These are phyloP conservation scores for Olyra latifolia DNA, from an alignment of 176 grass and related monocot genomes.

Conservation along the genomic window DNA sequence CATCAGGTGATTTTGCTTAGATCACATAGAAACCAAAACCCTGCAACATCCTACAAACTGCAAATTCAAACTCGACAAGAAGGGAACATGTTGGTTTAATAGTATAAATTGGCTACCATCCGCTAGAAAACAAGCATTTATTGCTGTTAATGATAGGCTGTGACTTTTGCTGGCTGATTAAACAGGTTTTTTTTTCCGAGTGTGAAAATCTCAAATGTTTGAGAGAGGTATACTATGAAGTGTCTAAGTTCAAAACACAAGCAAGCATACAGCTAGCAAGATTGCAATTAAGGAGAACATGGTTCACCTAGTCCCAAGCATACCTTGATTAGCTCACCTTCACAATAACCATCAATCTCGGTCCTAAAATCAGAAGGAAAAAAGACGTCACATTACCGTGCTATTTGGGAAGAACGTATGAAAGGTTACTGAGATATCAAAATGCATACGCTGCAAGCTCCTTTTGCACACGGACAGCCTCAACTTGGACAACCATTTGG, in stretches of 20 bases:
- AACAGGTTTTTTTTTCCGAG: constrained; percentile 14
- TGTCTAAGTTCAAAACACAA: not conserved
- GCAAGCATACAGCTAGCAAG: constrained; percentile 24
- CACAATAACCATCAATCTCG: constrained; percentile 97
- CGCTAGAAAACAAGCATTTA: not conserved
- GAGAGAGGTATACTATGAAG: not conserved
- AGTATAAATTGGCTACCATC: not conserved
- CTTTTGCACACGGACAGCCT: constrained; percentile 95
- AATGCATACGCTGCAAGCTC: constrained; percentile 93
- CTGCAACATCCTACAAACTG: not conserved
- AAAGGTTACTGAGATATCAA: constrained; percentile 33
- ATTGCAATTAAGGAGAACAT: constrained; percentile 2
- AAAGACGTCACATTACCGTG: not conserved
- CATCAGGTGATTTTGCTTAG: not conserved
- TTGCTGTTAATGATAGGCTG: not conserved
- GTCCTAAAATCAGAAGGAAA: constrained; percentile 51
- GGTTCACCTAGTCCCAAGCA: constrained; percentile 12
- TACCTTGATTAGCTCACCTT: constrained; percentile 99
- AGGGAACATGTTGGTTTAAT: not conserved
- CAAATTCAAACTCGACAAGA: not conserved
- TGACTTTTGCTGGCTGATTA: not conserved
- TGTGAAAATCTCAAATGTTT: not conserved
- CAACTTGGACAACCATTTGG: constrained; percentile 98
- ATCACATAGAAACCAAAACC: not conserved
- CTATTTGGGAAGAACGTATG: constrained; percentile 29